Conservation (phyloP, 257 asterid species). For the Solanum gracilifrons region DNA sequence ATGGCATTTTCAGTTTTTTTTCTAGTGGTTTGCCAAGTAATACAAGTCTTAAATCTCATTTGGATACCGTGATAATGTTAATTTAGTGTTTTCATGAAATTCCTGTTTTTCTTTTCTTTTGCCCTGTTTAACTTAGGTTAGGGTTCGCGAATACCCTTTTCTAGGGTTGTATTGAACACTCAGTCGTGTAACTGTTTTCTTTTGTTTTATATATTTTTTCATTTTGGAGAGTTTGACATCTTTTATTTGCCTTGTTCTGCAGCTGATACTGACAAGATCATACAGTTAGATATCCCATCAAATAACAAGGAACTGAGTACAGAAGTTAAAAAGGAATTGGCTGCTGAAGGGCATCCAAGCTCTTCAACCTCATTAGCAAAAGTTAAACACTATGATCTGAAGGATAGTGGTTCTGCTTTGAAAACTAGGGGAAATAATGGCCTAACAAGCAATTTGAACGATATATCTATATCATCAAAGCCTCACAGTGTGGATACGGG, state of each 20-base stretch:
- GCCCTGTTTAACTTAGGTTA: neutral
- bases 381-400: conserved; percentile 20
- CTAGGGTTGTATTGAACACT: neutral
- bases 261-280: conserved; percentile 9
- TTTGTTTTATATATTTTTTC: neutral
- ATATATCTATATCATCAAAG: conserved; percentile 39
- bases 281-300: conserved; percentile 17
- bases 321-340: conserved; percentile 22
- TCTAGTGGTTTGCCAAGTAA: neutral
- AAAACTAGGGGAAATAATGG: conserved; percentile 24
- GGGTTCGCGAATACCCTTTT: neutral
- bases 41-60: neutral
- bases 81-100: neutral
- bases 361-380: conserved; percentile 34
- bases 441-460: conserved; percentile 17
- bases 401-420: conserved; percentile 23
- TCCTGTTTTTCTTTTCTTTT: neutral
- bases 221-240: conserved; percentile 5
- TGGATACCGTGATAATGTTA: neutral
- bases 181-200: neutral
- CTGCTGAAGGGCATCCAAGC: conserved; percentile 25
- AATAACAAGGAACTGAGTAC: conserved; percentile 17
- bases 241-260: conserved; percentile 11
- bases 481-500: conserved; percentile 24
- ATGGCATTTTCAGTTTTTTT: neutral